Evolutionary conservation across 345 rosid species (phyloP), one percentile per base, ranked within the genome.

Genomic region (Acer negundo): DNA sequence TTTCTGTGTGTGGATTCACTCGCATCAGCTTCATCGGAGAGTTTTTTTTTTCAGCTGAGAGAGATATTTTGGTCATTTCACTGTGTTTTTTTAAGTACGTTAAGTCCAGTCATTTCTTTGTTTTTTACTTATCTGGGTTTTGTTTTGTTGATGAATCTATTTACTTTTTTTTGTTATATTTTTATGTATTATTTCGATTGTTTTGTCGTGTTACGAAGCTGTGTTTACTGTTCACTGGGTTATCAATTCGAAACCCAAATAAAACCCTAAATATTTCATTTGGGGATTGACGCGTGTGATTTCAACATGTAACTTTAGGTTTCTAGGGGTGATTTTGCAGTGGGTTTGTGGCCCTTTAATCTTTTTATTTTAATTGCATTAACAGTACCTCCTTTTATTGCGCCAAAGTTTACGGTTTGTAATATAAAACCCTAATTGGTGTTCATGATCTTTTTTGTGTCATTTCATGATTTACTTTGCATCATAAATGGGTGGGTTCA

Each of bases 401-500:
- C 31, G 9, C 10, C 56, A 2, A 75, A 72, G 40, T 74, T 67
- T 66, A 8, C 62, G 23, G 46, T 59, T 67, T 67, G 79, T 69
- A 79, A 83, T 49, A 83, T 61, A 16, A 85, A 86, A 84, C 92
- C 94, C 94, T 89, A 89, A 85, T 74, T 71, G 62, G 38, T 69
- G 75, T 59, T 77, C 53, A 67, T 35, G 38, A 35, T 80, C 69
- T 58, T 75, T 16, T 56, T 23, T n/a, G 69, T 75, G 75, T 66
- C 73, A 62, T 72, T 77, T 81, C 56, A 47, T 74, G 78, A 67
- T 71, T 67, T 74, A 65, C 24, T 82, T 78, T 83, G 76, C 76
- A 61, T 78, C 62, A 59, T 40, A 23, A 75, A 65, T 75, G 62
- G 73, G 74, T 75, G 47, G 77, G 31, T 80, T 83, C 51, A 47